phyloP scores from a whole-genome alignment of 1,139 yeast species.

The Starmera stellimalicola region DNA sequence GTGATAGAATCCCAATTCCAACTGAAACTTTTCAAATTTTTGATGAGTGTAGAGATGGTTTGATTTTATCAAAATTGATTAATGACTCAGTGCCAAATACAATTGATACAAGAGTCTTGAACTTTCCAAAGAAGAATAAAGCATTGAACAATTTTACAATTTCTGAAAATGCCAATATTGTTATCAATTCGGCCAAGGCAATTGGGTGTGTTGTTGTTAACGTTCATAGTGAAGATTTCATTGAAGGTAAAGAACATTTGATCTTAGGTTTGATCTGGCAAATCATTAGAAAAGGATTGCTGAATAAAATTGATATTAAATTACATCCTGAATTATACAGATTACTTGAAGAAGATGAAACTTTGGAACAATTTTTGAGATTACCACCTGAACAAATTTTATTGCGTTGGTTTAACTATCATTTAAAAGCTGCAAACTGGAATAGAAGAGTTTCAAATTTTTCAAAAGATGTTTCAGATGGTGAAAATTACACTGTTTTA shows the following conservation, averaged over 20 bases:
- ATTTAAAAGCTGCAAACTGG: slow-evolving; percentile 90
- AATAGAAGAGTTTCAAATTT: slow-evolving; percentile 78
- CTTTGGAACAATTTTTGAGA: slow-evolving; percentile 90
- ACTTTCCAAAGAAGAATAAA: slow-evolving; percentile 75
- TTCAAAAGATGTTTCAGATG: slow-evolving; percentile 83
- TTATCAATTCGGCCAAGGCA: slow-evolving; percentile 95
- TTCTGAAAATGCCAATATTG: slow-evolving; percentile 95
- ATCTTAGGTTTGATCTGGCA: slow-evolving; percentile 97
- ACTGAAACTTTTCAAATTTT: slow-evolving; percentile 91
- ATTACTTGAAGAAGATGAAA: slow-evolving; percentile 90
- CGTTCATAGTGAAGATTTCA: slow-evolving; percentile 94
- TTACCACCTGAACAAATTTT: slow-evolving; percentile 96
- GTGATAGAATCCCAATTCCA: slow-evolving; percentile 81
- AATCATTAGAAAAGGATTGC: slow-evolving; percentile 89
- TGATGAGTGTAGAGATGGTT: slow-evolving; percentile 95
- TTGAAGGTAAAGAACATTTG: slow-evolving; percentile 94
- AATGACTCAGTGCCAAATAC: slow-evolving; percentile 98
- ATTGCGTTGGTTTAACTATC: slow-evolving; percentile 96
- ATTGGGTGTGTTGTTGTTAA: slow-evolving; percentile 97
- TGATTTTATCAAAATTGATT: slow-evolving; percentile 84
- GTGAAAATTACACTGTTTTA: slow-evolving; percentile 87
- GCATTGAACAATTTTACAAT: slow-evolving; percentile 89
- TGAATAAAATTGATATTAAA: slow-evolving; percentile 91
- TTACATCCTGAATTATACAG: slow-evolving; percentile 95
- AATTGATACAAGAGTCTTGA: slow-evolving; percentile 94